These are phyloP conservation scores for Trametes elegans DNA, from an alignment of 768 basidiomycete genomes.

Conservation along the genomic window DNA sequence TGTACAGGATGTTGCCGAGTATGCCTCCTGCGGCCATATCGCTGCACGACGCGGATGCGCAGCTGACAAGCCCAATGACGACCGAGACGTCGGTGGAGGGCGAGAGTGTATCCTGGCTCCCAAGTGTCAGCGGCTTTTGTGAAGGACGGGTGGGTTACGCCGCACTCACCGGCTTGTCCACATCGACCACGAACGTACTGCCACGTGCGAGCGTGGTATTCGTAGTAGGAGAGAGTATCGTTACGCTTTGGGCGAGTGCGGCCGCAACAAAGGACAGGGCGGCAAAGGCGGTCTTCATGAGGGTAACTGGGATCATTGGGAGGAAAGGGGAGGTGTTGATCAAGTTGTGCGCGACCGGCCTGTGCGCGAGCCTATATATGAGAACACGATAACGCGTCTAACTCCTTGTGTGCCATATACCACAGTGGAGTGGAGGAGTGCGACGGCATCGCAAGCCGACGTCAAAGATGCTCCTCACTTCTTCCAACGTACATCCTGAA, in stretches of 20 bases:
- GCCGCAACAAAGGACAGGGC: neutral
- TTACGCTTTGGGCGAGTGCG: slow-evolving; percentile 1
- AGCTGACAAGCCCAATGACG: slow-evolving; percentile 4
- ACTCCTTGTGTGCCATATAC: too few relatives aligned
- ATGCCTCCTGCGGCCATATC: neutral
- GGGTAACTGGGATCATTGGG: neutral
- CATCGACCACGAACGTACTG: neutral
- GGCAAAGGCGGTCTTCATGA: neutral
- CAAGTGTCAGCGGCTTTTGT: neutral
- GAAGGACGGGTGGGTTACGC: neutral
- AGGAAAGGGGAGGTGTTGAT: neutral
- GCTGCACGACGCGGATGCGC: neutral
- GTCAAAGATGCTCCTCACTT: neutral
- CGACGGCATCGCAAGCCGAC: neutral
- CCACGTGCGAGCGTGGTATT: neutral
- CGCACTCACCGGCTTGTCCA: slow-evolving; percentile 7
- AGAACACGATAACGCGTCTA: too few relatives aligned
- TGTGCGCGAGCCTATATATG: too few relatives aligned
- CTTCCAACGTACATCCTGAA: too few relatives aligned
- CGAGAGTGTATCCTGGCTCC: neutral
- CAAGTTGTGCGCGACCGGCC: too few relatives aligned
- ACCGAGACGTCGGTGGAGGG: slow-evolving; percentile 7
- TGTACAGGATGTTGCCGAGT: slow-evolving; percentile 1
- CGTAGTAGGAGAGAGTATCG: neutral
- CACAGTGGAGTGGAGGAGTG: neutral